Evolutionary conservation across 352 stramenopile genomes (phyloP).

Genomic region (Phytopythium ostracodes): DNA sequence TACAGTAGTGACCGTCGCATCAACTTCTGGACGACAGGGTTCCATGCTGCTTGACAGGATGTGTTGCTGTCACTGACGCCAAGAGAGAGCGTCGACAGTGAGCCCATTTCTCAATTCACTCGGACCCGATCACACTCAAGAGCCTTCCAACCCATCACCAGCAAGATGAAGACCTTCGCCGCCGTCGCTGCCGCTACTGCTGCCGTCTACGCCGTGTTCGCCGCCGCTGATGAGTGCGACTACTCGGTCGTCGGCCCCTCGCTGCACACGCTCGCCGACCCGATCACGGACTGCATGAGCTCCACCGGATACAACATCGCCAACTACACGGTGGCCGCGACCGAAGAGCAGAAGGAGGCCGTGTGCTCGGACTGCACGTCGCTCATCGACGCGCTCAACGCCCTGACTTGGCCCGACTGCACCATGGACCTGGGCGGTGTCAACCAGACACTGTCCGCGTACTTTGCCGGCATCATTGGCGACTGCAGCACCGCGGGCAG

Average conservation of each 20-base stretch:
- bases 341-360: slow-evolving; percentile 12
- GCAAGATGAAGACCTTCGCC: slow-evolving; percentile 7
- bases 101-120: slow-evolving; percentile 9
- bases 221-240: slow-evolving; percentile 10
- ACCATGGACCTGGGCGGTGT: slow-evolving; percentile 13
- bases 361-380: slow-evolving; percentile 14
- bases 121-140: background rate
- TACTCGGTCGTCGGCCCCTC: slow-evolving; percentile 11
- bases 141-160: background rate
- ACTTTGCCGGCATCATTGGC: slow-evolving; percentile 17
- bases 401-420: slow-evolving; percentile 15
- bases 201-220: background rate
- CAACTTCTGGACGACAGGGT: background rate
- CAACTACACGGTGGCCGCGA: slow-evolving; percentile 7
- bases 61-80: background rate
- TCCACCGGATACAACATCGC: slow-evolving; percentile 16
- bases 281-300: slow-evolving; percentile 12
- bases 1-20: too few relatives aligned
- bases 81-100: background rate
- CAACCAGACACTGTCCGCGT: slow-evolving; percentile 14
- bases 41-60: background rate
- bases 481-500: slow-evolving; percentile 8
- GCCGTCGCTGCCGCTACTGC: slow-evolving; percentile 2
- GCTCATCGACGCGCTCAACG: slow-evolving; percentile 10
- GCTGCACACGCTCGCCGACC: slow-evolving; percentile 13